A percentile compares a stretch with the other conserved stretches of the same genome.
Evolutionary conservation across 192 early-diverging fungal genomes (phyloP).

Genomic region (Irineochytrium annulatum): DNA sequence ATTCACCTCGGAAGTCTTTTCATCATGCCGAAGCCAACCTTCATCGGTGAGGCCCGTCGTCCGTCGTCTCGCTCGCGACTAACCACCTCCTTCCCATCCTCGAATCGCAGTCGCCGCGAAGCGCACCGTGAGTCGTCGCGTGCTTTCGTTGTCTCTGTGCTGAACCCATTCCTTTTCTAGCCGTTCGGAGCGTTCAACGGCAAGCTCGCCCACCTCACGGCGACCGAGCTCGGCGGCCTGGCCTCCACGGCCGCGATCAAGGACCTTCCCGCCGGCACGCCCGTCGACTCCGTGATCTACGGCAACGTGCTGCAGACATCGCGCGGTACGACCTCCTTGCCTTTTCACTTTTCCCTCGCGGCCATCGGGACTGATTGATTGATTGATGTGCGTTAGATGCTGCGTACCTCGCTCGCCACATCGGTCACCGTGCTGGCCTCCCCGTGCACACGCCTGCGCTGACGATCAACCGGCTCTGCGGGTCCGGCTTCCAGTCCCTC

Average conservation of each 20-base stretch:
- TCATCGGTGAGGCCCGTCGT: too few relatives aligned
- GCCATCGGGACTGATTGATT: background rate
- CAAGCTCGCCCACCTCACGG: slow-evolving; percentile 81
- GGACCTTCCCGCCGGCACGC: slow-evolving; percentile 63
- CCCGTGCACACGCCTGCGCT: slow-evolving; percentile 81
- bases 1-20: too few relatives aligned
- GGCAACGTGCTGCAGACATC: slow-evolving; percentile 92
- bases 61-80: too few relatives aligned
- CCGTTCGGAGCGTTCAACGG: slow-evolving; percentile 94
- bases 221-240: slow-evolving; percentile 71
- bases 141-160: background rate
- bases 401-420: slow-evolving; percentile 88
- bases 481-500: slow-evolving; percentile 92
- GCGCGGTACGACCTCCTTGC: slow-evolving; percentile 24
- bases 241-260: slow-evolving; percentile 87
- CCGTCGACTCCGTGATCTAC: slow-evolving; percentile 87
- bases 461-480: slow-evolving; percentile 95
- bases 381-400: slow-evolving; percentile 47
- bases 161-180: slow-evolving; percentile 6
- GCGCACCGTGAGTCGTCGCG: slow-evolving; percentile 18
- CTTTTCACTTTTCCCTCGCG: slow-evolving; percentile 16
- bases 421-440: slow-evolving; percentile 83
- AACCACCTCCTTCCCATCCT: slow-evolving; percentile 11
- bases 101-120: slow-evolving; percentile 30
- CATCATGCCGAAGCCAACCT: too few relatives aligned